phyloP scores from a whole-genome alignment of 768 basidiomycete species.

The Suillus lakei region DNA sequence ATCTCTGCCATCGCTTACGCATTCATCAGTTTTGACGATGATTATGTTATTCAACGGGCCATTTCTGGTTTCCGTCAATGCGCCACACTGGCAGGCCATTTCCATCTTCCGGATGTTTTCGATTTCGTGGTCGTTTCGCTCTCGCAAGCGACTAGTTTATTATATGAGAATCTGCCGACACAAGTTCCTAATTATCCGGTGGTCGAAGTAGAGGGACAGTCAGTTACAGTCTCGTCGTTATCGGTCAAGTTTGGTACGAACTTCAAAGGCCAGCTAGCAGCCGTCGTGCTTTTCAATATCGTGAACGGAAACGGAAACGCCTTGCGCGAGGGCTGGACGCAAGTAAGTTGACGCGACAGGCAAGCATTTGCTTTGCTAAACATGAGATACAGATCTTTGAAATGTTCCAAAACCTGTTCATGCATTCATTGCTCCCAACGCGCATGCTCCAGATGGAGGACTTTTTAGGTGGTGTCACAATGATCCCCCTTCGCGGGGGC shows the following conservation, averaged over 20 bases:
- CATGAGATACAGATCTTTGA: constrained; percentile 78
- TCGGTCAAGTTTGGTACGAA: constrained; percentile 95
- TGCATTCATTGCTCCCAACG: constrained; percentile 89
- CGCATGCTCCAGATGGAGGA: constrained; percentile 98
- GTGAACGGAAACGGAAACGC: constrained; percentile 96
- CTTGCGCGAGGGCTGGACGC: constrained; percentile 93
- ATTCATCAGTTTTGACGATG: constrained; percentile 95
- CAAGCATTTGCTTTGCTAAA: not conserved
- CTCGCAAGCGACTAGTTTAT: constrained; percentile 87
- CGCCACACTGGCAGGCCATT: constrained; percentile 89
- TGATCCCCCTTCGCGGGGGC: constrained; percentile 86
- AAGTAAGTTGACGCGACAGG: constrained; percentile 49
- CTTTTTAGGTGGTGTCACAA: constrained; percentile 92
- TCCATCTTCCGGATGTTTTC: constrained; percentile 92
- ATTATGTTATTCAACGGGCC: constrained; percentile 92
- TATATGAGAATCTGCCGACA: constrained; percentile 72
- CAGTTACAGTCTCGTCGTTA: constrained; percentile 87
- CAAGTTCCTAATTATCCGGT: constrained; percentile 85
- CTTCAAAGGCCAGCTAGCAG: constrained; percentile 93
- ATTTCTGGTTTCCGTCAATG: constrained; percentile 98
- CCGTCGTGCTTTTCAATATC: constrained; percentile 96
- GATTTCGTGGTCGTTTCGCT: constrained; percentile 95
- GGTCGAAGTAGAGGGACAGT: constrained; percentile 88
- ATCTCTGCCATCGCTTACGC: constrained; percentile 96
- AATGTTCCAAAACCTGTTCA: constrained; percentile 96